These are phyloP conservation scores for Hypoxylon subgilvum DNA, from an alignment of 495 filamentous ascomycete genomes.

Conservation along the genomic window DNA sequence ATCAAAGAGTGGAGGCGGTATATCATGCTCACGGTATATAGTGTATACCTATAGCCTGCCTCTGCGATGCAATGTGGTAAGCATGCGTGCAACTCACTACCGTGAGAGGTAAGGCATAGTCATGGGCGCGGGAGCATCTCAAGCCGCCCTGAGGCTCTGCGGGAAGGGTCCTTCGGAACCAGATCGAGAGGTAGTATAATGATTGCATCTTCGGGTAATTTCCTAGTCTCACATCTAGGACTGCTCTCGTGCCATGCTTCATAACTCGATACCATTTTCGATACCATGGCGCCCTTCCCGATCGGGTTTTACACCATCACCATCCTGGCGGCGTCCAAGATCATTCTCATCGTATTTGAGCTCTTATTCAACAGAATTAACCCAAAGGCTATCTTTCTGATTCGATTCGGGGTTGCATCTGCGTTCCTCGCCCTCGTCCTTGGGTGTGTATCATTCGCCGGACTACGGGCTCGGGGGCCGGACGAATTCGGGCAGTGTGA, in stretches of 20 bases:
- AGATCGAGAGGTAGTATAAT: slow-evolving; percentile 6
- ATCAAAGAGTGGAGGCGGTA: slow-evolving; percentile 3
- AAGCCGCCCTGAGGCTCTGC: slow-evolving; percentile 17
- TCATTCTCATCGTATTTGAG: slow-evolving; percentile 6
- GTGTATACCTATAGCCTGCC: slow-evolving; percentile 11
- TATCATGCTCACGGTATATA: background rate
- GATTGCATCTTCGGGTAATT: slow-evolving; percentile 9
- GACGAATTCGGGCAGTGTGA: slow-evolving; percentile 13
- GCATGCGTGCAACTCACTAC: background rate
- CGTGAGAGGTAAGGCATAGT: background rate
- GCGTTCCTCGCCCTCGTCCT: slow-evolving; percentile 23
- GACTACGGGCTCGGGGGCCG: background rate
- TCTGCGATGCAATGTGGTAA: slow-evolving; percentile 1
- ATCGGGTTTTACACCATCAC: slow-evolving; percentile 19
- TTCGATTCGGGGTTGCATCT: background rate
- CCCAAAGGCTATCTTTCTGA: slow-evolving; percentile 1
- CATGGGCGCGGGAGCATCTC: background rate
- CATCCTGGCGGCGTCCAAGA: slow-evolving; percentile 10
- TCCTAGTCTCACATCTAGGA: background rate
- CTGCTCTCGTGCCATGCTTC: background rate
- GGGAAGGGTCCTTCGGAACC: background rate
- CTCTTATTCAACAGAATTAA: background rate
- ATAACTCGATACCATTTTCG: background rate
- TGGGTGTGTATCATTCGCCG: slow-evolving; percentile 17
- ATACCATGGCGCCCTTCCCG: slow-evolving; percentile 13